These are phyloP conservation scores for Lactifluus volemus DNA, from an alignment of 768 basidiomycete species.

Conservation along the genomic window DNA sequence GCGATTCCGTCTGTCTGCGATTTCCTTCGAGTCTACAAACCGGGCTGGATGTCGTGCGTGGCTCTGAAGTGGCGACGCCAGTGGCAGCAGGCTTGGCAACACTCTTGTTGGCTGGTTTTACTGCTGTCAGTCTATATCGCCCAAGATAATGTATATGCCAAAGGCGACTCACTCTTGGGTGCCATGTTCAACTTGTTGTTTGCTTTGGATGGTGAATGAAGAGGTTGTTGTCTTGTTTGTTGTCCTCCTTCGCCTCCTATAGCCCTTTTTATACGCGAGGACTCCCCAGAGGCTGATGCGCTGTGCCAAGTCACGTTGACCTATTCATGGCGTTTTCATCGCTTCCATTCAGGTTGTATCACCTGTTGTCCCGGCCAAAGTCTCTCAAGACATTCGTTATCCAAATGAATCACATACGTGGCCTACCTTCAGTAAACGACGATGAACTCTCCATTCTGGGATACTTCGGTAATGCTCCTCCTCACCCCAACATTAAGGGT, in stretches of 20 bases:
- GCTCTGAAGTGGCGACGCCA: not conserved
- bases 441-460: conserved; percentile 6
- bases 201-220: conserved; percentile 4
- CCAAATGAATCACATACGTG: conserved; percentile 9
- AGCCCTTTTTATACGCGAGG: conserved; percentile 2
- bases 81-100: not conserved
- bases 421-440: conserved; percentile 1
- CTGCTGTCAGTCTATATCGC: not conserved
- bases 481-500: no score
- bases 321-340: not conserved
- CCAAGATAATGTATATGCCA: not conserved
- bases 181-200: conserved; percentile 9
- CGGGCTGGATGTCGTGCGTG: not conserved
- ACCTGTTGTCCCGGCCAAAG: conserved; percentile 1
- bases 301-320: not conserved
- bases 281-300: not conserved
- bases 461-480: not conserved
- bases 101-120: not conserved
- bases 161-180: conserved; percentile 6
- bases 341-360: not conserved
- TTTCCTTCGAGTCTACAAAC: not conserved
- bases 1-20: not conserved
- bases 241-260: not conserved
- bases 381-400: conserved; percentile 1
- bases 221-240: not conserved